Evolutionary conservation across 352 stramenopile species (phyloP).

Genomic region (Phytophthora aleatoria): DNA sequence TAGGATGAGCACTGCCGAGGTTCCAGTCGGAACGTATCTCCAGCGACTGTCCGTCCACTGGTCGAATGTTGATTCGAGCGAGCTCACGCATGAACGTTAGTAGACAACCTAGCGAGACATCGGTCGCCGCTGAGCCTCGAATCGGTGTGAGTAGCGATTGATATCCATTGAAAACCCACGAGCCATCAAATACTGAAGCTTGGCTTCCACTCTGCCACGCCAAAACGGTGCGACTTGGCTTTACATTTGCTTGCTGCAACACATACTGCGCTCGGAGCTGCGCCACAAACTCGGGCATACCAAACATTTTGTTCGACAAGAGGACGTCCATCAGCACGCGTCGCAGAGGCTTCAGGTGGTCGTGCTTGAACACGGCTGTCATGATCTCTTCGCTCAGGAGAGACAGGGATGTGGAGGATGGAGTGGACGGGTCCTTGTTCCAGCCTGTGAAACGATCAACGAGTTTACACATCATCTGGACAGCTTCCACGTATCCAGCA

Average conservation of each 20-base stretch:
- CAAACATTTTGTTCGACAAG: conserved; percentile 38
- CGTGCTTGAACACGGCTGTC: conserved; percentile 40
- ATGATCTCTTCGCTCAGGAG: conserved; percentile 42
- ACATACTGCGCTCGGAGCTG: conserved; percentile 42
- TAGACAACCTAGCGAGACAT: conserved; percentile 29
- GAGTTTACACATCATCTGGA: conserved; percentile 35
- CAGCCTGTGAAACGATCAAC: conserved; percentile 31
- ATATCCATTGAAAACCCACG: conserved; percentile 33
- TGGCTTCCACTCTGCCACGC: conserved; percentile 2
- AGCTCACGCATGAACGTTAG: conserved; percentile 41
- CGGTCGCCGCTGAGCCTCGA: conserved; percentile 11
- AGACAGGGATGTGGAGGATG: conserved; percentile 24
- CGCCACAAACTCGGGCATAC: conserved; percentile 43
- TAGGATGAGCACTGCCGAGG: conserved; percentile 3
- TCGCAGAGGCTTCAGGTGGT: conserved; percentile 36
- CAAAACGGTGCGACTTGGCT: not conserved
- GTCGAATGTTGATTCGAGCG: conserved; percentile 28
- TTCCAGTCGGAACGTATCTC: conserved; percentile 32
- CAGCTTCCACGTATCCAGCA: conserved; percentile 33
- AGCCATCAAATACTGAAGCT: conserved; percentile 31
- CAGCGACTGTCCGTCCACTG: conserved; percentile 26
- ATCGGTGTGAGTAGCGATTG: conserved; percentile 23
- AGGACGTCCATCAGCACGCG: conserved; percentile 33
- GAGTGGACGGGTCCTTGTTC: conserved; percentile 5
- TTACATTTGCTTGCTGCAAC: conserved; percentile 15